Evolutionary conservation across 148 eudicot species (phyloP), one percentile per base, ranked within the genome.

Genomic region (Polygonum maritimum): DNA sequence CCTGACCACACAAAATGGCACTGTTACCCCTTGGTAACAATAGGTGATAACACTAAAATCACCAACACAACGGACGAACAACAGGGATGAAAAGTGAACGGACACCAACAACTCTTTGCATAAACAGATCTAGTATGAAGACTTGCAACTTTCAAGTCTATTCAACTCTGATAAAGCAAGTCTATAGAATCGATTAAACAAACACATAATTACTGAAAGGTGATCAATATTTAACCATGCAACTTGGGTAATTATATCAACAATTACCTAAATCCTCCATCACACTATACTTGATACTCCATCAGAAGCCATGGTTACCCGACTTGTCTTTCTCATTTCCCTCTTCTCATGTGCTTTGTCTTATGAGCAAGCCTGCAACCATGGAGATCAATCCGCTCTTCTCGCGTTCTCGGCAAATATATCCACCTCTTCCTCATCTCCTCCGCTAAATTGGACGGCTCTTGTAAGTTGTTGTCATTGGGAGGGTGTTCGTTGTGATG

Each of bases 401-500:
- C 71, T 87, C 5, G 73, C 81, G 16, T 86, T 92, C 75, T 84
- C 84, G 16, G 49, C 2, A 18, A 72, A 40, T 5, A 10, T 90
- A 48, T 75, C 58, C 18, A 54, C 86, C 13, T 72, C 75, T 16
- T 72, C 75, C 55, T 14, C 84, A 1, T 9, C 75, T 6, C 5
- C 81, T 7, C 84, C 86, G 4, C 76, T 88, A 47, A 85, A 88
- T 55, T 93, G 98, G 98, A 74, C 81, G 7, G 33, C 82, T 79
- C 75, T 44, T 2, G 13, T 73, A 5, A 90, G 89, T 74, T 93
- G 98, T 84, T 91, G 97, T 79, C 62, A 54, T 15, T 91, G 98
- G 97, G 87, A 89, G 45, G 97, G 97, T 0, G 71, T 93, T 33
- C 69, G 44, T 33, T 93, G 98, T 41, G 91, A 86, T 80, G 71